phyloP scores from a whole-genome alignment of 2,329 filamentous ascomycete genomes.

The Diaporthe sp. region DNA sequence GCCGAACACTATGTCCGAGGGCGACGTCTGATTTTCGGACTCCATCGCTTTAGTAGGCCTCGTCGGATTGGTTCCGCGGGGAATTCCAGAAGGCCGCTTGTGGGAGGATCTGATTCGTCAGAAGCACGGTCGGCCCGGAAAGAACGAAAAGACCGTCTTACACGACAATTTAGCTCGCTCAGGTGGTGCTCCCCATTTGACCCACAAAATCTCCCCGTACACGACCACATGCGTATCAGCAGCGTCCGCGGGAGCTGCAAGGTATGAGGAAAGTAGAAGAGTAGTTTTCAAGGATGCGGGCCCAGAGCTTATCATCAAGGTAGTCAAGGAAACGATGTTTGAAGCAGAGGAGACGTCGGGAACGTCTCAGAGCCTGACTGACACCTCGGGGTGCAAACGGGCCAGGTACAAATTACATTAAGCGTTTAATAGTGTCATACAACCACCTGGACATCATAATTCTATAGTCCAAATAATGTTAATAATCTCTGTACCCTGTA shows the following conservation, averaged over 20 bases:
- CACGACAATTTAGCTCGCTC: neutral
- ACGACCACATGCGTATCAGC: neutral
- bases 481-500: no score
- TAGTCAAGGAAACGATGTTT: no score
- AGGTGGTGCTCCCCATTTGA: neutral
- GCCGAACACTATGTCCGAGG: neutral
- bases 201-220: neutral
- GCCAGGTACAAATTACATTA: no score
- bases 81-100: neutral
- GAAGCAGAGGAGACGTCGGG: no score
- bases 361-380: no score
- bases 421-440: no score
- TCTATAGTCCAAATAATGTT: no score
- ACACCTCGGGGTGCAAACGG: no score
- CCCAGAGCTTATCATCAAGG: no score
- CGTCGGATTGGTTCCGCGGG: neutral
- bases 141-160: slow-evolving; percentile 15
- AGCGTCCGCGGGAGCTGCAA: neutral
- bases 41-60: neutral
- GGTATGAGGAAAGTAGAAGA: neutral
- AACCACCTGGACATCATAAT: no score
- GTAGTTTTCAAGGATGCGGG: neutral
- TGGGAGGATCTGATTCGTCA: neutral
- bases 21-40: neutral
- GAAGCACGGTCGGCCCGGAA: neutral